Conservation (phyloP, 2,329 filamentous ascomycete species). For the Stachybotrys chartarum region DNA sequence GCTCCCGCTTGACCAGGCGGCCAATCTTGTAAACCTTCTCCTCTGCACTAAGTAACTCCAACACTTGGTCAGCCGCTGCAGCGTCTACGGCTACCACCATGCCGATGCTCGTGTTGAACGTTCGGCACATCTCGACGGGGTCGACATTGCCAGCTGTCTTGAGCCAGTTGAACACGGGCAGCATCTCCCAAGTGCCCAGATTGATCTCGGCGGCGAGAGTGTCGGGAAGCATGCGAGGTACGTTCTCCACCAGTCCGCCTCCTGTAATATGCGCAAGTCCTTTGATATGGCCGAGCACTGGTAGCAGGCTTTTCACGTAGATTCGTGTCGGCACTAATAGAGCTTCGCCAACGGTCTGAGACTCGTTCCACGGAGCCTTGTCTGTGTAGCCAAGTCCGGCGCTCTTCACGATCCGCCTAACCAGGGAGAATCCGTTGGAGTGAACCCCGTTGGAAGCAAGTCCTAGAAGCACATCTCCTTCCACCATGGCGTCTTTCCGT, state of each 20-base stretch:
- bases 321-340: constrained; percentile 88
- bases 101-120: constrained; percentile 91
- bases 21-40: constrained; percentile 77
- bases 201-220: constrained; percentile 76
- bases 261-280: constrained; percentile 97
- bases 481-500: constrained; percentile 64
- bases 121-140: constrained; percentile 75
- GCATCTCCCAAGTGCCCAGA: constrained; percentile 66
- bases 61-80: constrained; percentile 54
- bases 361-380: constrained; percentile 66
- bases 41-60: constrained; percentile 50
- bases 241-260: constrained; percentile 86
- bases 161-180: constrained; percentile 81
- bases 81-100: constrained; percentile 82
- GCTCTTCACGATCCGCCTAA: constrained; percentile 76
- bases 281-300: constrained; percentile 65
- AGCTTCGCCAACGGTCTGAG: constrained; percentile 60
- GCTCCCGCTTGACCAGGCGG: constrained; percentile 52
- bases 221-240: constrained; percentile 83
- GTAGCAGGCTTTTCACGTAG: constrained; percentile 78
- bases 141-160: constrained; percentile 65
- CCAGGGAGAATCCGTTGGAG: constrained; percentile 96
- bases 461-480: constrained; percentile 80
- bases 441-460: constrained; percentile 82
- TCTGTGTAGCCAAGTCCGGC: constrained; percentile 66